Evolutionary conservation across 164 flowering plant species (phyloP), one percentile per base, ranked within the genome.

Genomic region (Cinnamomum micranthum): DNA sequence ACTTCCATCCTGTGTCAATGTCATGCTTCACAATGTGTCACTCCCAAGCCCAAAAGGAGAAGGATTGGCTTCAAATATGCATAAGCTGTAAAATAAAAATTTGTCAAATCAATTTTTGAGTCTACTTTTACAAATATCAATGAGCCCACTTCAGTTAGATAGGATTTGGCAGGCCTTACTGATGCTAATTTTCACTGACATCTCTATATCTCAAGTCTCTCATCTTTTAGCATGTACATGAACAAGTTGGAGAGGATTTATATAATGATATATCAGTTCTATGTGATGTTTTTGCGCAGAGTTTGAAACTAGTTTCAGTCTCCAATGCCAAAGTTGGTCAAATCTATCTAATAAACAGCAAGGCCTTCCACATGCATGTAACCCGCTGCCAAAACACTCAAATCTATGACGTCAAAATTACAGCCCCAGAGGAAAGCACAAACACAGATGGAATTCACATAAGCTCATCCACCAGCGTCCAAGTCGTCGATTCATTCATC

Each of bases 241-340:
- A 15, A 13, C n/a, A 15, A 15, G 62, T 20, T 60, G 22, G 2
- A 60, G 23, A 20, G 23, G 23, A 6, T n/a, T 60, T 23, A 60
- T 19, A 6, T 23, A n/a, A 17, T 17, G 2, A 81, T 31, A 15
- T 50, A 19, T 2, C 31, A n/a, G 3, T 81, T 31, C 31, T 15
- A 19, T 28, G 28, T 67, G 69, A 2, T 23, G 67, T 5, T 10
- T 33, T 25, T 50, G 2, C 12, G 33, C 85, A 90, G 90, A 84
- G 76, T 74, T 33, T 90, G 68, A 88, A 86, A 78, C 86, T 88
- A 73, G 82, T 82, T 50, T 77, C 63, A 6, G 77, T 80, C 77
- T 86, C 78, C 15, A 77, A 79, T 64, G 82, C 91, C 2, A 63
- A 76, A 1, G 73, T 90, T 33, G 72, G 73, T 33, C 59, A 27